Conservation (phyloP, 2,329 filamentous ascomycete genomes). For the Ceratocystis huliohia region DNA sequence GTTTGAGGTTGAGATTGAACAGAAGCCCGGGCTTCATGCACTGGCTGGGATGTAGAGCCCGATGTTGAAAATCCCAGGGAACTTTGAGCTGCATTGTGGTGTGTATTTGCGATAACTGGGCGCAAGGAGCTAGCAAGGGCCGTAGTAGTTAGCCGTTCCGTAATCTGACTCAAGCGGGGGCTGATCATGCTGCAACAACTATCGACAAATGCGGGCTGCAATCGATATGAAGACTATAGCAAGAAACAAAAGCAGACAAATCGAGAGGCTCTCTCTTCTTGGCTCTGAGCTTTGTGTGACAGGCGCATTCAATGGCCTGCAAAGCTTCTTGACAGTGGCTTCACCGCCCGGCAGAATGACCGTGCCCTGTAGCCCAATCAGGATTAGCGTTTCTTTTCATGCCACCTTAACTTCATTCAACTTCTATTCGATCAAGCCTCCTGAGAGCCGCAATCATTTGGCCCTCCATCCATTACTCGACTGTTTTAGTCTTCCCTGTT, state of each 20-base stretch:
- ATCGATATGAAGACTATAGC: neutral
- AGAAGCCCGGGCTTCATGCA: neutral
- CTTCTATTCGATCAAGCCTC: slow-evolving; percentile 26
- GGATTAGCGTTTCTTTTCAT: slow-evolving; percentile 31
- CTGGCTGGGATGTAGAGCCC: slow-evolving; percentile 16
- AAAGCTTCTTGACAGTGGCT: slow-evolving; percentile 2
- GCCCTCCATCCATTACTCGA: neutral
- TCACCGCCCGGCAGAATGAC: slow-evolving; percentile 32
- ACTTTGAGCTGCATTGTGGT: slow-evolving; percentile 49
- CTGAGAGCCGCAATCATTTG: slow-evolving; percentile 26
- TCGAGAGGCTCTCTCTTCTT: neutral
- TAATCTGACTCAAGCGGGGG: neutral
- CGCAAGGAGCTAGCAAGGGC: slow-evolving; percentile 30
- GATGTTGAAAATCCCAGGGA: slow-evolving; percentile 28
- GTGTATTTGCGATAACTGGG: slow-evolving; percentile 25
- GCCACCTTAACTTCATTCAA: slow-evolving; percentile 32
- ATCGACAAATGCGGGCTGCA: neutral
- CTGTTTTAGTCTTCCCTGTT: neutral
- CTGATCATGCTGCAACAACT: neutral
- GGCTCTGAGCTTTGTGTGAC: neutral
- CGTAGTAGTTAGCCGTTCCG: slow-evolving; percentile 7
- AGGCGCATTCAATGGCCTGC: neutral
- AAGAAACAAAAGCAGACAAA: neutral
- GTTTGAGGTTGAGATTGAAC: neutral
- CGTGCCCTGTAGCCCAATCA: slow-evolving; percentile 24